Evolutionary conservation across 805 yeast genomes (phyloP).

Genomic region (Kazachstania taianensis): DNA sequence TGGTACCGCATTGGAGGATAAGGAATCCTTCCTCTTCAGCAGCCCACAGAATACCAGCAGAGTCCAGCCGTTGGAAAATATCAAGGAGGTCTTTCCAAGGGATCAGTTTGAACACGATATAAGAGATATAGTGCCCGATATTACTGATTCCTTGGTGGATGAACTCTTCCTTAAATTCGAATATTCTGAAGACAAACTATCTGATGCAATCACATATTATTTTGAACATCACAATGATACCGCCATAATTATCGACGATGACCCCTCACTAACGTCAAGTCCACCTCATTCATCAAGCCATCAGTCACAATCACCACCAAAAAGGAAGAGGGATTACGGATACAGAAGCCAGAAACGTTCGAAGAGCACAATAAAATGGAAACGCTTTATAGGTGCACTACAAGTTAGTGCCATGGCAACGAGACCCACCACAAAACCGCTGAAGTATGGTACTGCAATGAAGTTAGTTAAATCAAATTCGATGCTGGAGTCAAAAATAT

Average conservation of each 20-base stretch:
- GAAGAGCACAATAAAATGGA: constrained; percentile 21
- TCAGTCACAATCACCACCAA: background rate
- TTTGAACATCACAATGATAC: constrained; percentile 24
- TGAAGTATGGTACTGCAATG: constrained; percentile 35
- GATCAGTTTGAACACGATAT: constrained; percentile 27
- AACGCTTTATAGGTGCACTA: constrained; percentile 48
- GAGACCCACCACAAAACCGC: constrained; percentile 43
- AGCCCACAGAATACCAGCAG: background rate
- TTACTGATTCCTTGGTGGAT: constrained; percentile 15
- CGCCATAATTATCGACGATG: background rate
- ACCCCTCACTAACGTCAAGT: background rate
- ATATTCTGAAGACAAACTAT: constrained; percentile 21
- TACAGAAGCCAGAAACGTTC: background rate
- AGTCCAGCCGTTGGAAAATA: constrained; percentile 2
- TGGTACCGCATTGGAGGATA: constrained; percentile 9
- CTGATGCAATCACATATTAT: constrained; percentile 34
- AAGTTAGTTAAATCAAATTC: constrained; percentile 27
- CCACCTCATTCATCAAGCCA: background rate
- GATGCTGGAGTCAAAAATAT: constrained; percentile 11
- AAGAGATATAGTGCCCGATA: constrained; percentile 29
- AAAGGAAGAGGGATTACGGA: constrained; percentile 4
- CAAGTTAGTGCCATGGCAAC: constrained; percentile 64
- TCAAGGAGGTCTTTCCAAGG: constrained; percentile 5
- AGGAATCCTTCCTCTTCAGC: constrained; percentile 17
- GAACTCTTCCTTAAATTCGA: constrained; percentile 24